phyloP scores from a whole-genome alignment of 306 rosid species.

The Rubus idaeus region DNA sequence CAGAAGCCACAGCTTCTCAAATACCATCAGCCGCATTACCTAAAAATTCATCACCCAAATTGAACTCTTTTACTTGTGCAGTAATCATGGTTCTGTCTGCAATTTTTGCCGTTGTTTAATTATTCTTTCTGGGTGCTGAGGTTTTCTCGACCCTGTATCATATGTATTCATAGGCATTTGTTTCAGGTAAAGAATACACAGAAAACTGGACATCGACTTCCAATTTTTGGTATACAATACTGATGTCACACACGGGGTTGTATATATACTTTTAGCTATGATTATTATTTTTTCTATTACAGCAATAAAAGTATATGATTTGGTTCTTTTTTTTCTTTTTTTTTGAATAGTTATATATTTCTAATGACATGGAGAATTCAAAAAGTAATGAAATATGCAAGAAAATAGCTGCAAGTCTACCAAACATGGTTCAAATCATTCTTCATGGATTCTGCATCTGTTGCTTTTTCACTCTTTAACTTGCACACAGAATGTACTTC shows the following conservation, averaged over 20 bases:
- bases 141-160: slow-evolving; percentile 24
- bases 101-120: slow-evolving; percentile 46
- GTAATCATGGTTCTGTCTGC: slow-evolving; percentile 32
- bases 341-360: no score
- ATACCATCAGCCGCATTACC: slow-evolving; percentile 19
- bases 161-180: slow-evolving; percentile 22
- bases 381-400: no score
- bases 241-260: slow-evolving; percentile 34
- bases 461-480: no score
- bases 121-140: slow-evolving; percentile 15
- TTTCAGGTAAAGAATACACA: not conserved
- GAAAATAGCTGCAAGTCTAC: no score
- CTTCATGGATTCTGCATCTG: no score
- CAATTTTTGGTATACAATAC: slow-evolving; percentile 17
- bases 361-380: no score
- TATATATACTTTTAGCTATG: slow-evolving; percentile 29
- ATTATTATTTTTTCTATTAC: not conserved
- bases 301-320: not conserved
- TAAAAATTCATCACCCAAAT: slow-evolving; percentile 34
- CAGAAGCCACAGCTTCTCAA: slow-evolving; percentile 43
- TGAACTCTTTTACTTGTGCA: slow-evolving; percentile 31
- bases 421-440: no score
- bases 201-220: slow-evolving; percentile 28
- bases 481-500: no score
- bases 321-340: not conserved